These are phyloP conservation scores for Paraleonurus japonicus DNA, from an alignment of 257 asterid species.

Conservation along the genomic window DNA sequence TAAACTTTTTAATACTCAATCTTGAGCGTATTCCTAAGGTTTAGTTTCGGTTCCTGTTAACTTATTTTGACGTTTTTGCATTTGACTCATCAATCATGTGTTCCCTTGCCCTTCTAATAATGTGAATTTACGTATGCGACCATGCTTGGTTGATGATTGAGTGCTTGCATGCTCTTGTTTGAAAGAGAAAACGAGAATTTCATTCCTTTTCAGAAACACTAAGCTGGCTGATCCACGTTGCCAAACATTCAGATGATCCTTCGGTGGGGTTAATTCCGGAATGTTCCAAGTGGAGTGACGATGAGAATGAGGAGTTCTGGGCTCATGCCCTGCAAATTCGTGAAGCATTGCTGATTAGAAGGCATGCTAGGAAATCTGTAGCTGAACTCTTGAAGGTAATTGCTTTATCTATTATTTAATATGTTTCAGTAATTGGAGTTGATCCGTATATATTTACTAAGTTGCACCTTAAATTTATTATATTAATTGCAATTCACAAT, in stretches of 20 bases:
- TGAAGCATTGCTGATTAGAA: constrained; percentile 42
- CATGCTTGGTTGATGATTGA: too few species aligned
- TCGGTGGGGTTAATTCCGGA: constrained; percentile 50
- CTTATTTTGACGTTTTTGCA: too few species aligned
- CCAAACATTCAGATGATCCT: constrained; percentile 51
- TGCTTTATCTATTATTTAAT: constrained; percentile 2
- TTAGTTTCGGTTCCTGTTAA: too few species aligned
- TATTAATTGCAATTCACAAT: background rate
- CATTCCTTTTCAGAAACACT: constrained; percentile 46
- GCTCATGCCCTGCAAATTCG: constrained; percentile 54
- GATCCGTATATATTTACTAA: background rate
- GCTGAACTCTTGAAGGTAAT: constrained; percentile 54
- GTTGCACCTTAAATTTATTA: constrained; percentile 1
- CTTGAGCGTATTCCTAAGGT: too few species aligned
- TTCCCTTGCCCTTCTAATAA: too few species aligned
- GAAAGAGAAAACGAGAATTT: constrained; percentile 60
- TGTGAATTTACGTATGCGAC: too few species aligned
- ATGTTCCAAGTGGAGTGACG: constrained; percentile 52
- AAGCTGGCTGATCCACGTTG: constrained; percentile 50
- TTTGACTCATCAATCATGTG: too few species aligned
- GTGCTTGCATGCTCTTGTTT: too few species aligned
- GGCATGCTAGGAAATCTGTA: constrained; percentile 30
- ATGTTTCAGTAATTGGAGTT: background rate
- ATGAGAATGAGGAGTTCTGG: constrained; percentile 47
- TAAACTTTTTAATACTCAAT: too few species aligned